Conservation (phyloP, 352 stramenopile species). For the Pelagophyceae sp. region DNA sequence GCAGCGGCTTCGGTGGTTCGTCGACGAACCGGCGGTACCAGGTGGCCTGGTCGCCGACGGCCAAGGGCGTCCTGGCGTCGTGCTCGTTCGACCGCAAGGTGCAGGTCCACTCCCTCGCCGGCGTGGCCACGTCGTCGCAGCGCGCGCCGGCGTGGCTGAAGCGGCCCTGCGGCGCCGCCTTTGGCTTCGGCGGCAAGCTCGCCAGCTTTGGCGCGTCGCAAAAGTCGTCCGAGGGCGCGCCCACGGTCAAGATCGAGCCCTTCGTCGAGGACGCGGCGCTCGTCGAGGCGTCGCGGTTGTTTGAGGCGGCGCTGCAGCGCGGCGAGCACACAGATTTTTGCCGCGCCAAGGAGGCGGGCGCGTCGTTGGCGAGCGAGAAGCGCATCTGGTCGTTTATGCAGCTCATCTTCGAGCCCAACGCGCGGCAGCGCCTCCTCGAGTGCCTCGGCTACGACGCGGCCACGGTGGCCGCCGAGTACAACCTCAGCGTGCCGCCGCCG, state of each 20-base stretch:
- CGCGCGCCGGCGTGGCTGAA: constrained; percentile 88
- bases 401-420: constrained; percentile 84
- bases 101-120: constrained; percentile 74
- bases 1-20: constrained; percentile 38
- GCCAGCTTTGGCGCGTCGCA: constrained; percentile 65
- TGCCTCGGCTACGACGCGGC: constrained; percentile 86
- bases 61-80: constrained; percentile 83
- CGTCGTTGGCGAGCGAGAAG: constrained; percentile 38
- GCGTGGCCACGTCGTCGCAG: constrained; percentile 53
- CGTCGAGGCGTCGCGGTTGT: constrained; percentile 66
- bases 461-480: constrained; percentile 69
- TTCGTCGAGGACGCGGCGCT: constrained; percentile 53
- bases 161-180: constrained; percentile 75
- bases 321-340: constrained; percentile 84
- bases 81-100: constrained; percentile 94
- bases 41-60: constrained; percentile 86
- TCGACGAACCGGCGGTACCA: constrained; percentile 63
- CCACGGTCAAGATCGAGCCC: constrained; percentile 43
- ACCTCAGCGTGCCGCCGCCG: constrained; percentile 29
- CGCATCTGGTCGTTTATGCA: constrained; percentile 60
- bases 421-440: constrained; percentile 79
- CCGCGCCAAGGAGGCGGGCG: constrained; percentile 64
- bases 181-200: constrained; percentile 89
- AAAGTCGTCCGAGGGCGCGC: constrained; percentile 23
- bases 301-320: constrained; percentile 76